Evolutionary conservation across 2,329 filamentous ascomycete species (phyloP).

Genomic region (Calycina marina): DNA sequence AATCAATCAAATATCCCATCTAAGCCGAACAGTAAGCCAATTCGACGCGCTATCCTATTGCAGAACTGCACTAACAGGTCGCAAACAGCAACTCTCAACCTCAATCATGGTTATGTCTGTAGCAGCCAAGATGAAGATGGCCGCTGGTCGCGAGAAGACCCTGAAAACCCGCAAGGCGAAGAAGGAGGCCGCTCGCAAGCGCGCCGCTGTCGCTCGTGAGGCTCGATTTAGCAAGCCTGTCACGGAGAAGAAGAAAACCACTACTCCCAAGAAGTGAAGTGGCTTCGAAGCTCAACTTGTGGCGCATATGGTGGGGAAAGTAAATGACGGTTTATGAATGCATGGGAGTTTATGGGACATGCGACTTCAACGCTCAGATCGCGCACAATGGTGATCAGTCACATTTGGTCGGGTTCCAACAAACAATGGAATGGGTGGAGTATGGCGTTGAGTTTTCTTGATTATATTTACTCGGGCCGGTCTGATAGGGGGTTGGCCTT

Average conservation of each 20-base stretch:
- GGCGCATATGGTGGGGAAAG: not conserved
- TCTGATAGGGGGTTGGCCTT: no score
- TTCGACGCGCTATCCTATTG: no score
- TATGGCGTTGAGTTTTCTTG: not conserved
- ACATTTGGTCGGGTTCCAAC: not conserved
- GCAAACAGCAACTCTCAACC: no score
- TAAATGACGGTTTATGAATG: not conserved
- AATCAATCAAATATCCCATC: no score
- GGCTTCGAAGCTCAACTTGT: not conserved
- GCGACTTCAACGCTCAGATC: no score
- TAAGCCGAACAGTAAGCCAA: no score
- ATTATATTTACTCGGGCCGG: no score
- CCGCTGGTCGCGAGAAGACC: not conserved
- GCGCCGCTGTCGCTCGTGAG: not conserved
- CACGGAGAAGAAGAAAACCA: not conserved
- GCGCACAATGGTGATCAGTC: not conserved
- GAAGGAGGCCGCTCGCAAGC: not conserved
- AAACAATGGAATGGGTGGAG: not conserved
- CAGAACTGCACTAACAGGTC: no score
- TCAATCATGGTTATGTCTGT: not conserved
- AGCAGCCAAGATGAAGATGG: not conserved
- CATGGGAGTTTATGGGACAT: no score
- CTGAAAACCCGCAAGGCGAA: not conserved
- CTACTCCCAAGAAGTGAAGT: not conserved
- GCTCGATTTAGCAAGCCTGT: not conserved